Percentiles rank a stretch among this genome's conserved stretches.
Evolutionary conservation across 2,329 filamentous ascomycete species (phyloP).

Genomic region (Xylariaceae sp.): DNA sequence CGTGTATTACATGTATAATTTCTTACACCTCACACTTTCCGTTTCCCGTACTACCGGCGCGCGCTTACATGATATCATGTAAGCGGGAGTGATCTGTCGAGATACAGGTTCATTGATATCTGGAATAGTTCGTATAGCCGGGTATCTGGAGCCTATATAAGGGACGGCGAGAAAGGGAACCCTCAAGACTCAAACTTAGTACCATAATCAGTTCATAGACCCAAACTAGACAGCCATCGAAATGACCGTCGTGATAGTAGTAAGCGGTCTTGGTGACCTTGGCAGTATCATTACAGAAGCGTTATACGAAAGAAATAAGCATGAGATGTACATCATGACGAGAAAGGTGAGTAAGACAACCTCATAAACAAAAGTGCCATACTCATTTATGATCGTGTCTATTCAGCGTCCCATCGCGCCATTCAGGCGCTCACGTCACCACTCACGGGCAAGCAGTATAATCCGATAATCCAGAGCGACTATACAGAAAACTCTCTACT

Average conservation of each 20-base stretch:
- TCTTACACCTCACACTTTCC: too few relatives aligned
- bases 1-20: too few relatives aligned
- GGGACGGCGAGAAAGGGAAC: too few relatives aligned
- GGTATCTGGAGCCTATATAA: too few relatives aligned
- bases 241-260: slow-evolving; percentile 28
- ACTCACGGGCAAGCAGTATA: slow-evolving; percentile 19
- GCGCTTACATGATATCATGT: too few relatives aligned
- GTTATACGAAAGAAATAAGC: slow-evolving; percentile 22
- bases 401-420: background rate
- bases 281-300: slow-evolving; percentile 24
- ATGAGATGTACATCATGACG: slow-evolving; percentile 27
- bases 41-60: too few relatives aligned
- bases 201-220: slow-evolving; percentile 5
- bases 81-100: too few relatives aligned
- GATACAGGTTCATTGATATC: too few relatives aligned
- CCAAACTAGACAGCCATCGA: too few relatives aligned
- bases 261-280: slow-evolving; percentile 26
- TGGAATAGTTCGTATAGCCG: too few relatives aligned
- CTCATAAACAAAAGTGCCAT: too few relatives aligned
- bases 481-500: slow-evolving; percentile 25
- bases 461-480: slow-evolving; percentile 26
- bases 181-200: slow-evolving; percentile 11
- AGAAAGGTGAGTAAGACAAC: slow-evolving; percentile 21
- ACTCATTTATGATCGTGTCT: too few relatives aligned
- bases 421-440: slow-evolving; percentile 17